phyloP scores from a whole-genome alignment of 352 stramenopile species.

The Globisporangium cystogenes region DNA sequence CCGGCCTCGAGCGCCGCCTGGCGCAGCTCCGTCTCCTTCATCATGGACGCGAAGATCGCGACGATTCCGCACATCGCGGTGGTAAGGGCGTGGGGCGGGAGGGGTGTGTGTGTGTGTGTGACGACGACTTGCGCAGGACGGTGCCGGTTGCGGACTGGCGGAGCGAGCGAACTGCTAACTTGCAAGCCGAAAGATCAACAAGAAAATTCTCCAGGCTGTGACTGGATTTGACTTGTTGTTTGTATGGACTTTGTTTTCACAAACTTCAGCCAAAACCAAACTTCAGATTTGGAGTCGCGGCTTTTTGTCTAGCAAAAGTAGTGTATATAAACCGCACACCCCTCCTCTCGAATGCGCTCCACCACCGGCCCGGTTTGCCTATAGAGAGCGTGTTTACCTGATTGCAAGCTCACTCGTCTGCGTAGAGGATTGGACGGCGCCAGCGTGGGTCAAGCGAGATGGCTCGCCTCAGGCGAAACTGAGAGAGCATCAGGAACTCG shows the following conservation, averaged over 20 bases:
- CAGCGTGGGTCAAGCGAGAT: too few species aligned
- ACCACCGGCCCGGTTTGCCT: too few species aligned
- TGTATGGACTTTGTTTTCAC: constrained; percentile 6
- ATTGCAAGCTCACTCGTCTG: too few species aligned
- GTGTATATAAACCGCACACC: background rate
- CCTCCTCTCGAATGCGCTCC: too few species aligned
- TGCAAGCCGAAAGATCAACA: too few species aligned
- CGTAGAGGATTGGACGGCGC: too few species aligned
- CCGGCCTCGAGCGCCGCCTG: constrained; percentile 93
- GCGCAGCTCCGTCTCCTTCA: constrained; percentile 91
- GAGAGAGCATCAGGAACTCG: too few species aligned
- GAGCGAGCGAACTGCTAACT: too few species aligned
- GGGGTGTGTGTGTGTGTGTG: background rate
- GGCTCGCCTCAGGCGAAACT: too few species aligned
- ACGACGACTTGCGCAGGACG: background rate
- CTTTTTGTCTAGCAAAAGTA: background rate
- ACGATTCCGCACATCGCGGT: constrained; percentile 98
- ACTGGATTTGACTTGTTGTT: background rate
- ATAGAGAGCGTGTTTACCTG: too few species aligned
- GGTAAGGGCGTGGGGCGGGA: background rate
- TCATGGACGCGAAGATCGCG: constrained; percentile 95
- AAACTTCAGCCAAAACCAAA: too few species aligned
- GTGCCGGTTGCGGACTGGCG: constrained; percentile 9
- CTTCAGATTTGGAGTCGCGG: background rate
- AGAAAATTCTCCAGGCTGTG: constrained; percentile 25